Evolutionary conservation across 2,329 filamentous ascomycete genomes (phyloP).

Genomic region (Talaromyces sp.): DNA sequence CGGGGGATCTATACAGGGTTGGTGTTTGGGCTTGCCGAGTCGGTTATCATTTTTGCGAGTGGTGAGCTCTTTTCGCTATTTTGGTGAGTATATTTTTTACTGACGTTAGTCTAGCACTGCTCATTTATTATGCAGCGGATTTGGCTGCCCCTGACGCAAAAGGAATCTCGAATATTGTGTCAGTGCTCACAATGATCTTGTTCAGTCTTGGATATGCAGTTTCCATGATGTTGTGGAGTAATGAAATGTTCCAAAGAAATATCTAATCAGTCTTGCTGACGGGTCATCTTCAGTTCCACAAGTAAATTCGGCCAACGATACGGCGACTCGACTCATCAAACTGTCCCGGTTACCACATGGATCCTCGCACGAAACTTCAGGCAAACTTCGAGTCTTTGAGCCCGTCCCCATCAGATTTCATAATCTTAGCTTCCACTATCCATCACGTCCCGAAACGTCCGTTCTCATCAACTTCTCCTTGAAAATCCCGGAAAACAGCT

Average conservation of each 20-base stretch:
- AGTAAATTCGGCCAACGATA: constrained; percentile 69
- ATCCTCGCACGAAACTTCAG: constrained; percentile 58
- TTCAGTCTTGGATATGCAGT: constrained; percentile 74
- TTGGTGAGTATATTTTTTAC: neutral
- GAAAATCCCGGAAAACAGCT: constrained; percentile 59
- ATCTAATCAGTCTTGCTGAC: constrained; percentile 17
- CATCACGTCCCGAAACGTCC: constrained; percentile 49
- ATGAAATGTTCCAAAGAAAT: constrained; percentile 16
- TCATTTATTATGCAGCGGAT: constrained; percentile 77
- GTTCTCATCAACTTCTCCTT: constrained; percentile 67
- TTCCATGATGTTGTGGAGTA: constrained; percentile 63
- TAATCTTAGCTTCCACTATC: constrained; percentile 69
- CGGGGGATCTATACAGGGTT: constrained; percentile 66
- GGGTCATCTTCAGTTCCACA: constrained; percentile 61
- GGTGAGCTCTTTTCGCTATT: constrained; percentile 30
- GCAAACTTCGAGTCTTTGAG: constrained; percentile 43
- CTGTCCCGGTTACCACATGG: constrained; percentile 60
- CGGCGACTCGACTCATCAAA: constrained; percentile 68
- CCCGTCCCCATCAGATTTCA: constrained; percentile 57
- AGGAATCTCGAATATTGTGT: constrained; percentile 60
- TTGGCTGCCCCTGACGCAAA: constrained; percentile 55
- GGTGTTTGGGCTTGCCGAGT: constrained; percentile 75
- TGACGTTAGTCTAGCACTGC: constrained; percentile 52
- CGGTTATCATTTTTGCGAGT: constrained; percentile 66
- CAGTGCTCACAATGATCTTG: constrained; percentile 78